These are phyloP conservation scores for Musa itinerans DNA, from an alignment of 176 grass and related monocot genomes.

Conservation along the genomic window DNA sequence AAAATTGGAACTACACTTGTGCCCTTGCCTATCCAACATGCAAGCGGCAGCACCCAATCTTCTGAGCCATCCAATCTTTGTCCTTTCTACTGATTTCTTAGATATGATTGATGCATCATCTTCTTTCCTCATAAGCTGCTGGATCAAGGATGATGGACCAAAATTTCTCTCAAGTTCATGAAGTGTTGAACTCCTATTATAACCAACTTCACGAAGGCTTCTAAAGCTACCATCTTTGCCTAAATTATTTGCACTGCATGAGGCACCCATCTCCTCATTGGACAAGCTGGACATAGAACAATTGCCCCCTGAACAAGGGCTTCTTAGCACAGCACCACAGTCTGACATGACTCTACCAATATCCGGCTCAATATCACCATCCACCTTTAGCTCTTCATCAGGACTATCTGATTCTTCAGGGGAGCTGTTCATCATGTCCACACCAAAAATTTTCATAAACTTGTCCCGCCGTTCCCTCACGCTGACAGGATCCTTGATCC, in stretches of 20 bases:
- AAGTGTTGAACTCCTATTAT: conserved; percentile 39
- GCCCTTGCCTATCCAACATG: conserved; percentile 26
- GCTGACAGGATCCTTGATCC: conserved; percentile 38
- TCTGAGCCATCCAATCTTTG: conserved; percentile 49
- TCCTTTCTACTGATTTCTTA: conserved; percentile 25
- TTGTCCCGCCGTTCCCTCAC: conserved; percentile 45
- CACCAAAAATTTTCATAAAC: conserved; percentile 45
- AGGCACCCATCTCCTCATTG: conserved; percentile 14
- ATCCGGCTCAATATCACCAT: not conserved
- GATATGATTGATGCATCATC: conserved; percentile 23
- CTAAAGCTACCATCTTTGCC: conserved; percentile 52
- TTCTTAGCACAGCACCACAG: not conserved
- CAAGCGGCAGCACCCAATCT: conserved; percentile 47
- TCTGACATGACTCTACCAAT: not conserved
- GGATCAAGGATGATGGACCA: conserved; percentile 52
- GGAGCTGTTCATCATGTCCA: conserved; percentile 8
- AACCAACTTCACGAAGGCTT: conserved; percentile 41
- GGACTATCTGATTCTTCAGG: not conserved
- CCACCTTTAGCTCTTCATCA: conserved; percentile 11
- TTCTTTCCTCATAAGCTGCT: conserved; percentile 57
- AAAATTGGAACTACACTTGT: conserved; percentile 30
- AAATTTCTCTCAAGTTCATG: conserved; percentile 51
- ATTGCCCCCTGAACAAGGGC: conserved; percentile 7
- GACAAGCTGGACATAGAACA: conserved; percentile 28
- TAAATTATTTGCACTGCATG: conserved; percentile 30